Percentiles rank a stretch among this genome's conserved stretches.
Evolutionary conservation across 2,329 filamentous ascomycete genomes (phyloP).

Genomic region (Venturia nashicola): DNA sequence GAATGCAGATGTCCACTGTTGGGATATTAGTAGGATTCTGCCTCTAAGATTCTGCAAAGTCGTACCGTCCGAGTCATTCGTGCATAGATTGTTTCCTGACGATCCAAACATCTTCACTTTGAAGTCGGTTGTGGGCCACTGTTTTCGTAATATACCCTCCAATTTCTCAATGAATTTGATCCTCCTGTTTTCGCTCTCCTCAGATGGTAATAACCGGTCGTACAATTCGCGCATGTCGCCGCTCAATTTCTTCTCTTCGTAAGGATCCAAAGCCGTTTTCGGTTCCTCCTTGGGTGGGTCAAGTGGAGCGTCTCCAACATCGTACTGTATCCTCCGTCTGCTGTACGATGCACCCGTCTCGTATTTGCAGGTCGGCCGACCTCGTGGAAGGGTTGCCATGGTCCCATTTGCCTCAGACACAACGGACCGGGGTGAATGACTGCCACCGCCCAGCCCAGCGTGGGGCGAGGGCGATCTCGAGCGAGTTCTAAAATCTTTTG

Average conservation of each 20-base stretch:
- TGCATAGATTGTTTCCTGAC: constrained; percentile 87
- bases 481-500: constrained; percentile 66
- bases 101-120: constrained; percentile 94
- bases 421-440: constrained; percentile 78
- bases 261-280: constrained; percentile 37
- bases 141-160: constrained; percentile 72
- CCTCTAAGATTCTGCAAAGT: constrained; percentile 13
- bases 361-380: constrained; percentile 62
- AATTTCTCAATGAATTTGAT: constrained; percentile 72
- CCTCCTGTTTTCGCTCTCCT: constrained; percentile 64
- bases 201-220: constrained; percentile 68
- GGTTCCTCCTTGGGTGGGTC: constrained; percentile 56
- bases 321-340: constrained; percentile 83
- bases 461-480: constrained; percentile 70
- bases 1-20: constrained; percentile 93
- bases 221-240: constrained; percentile 80
- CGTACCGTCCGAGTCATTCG: constrained; percentile 89
- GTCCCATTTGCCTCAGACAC: constrained; percentile 78
- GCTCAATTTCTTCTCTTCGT: constrained; percentile 45
- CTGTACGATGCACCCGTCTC: constrained; percentile 77
- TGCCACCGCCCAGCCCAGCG: constrained; percentile 44
- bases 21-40: constrained; percentile 15
- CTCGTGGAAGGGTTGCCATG: constrained; percentile 55
- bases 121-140: constrained; percentile 87
- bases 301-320: constrained; percentile 66